phyloP scores from a whole-genome alignment of 306 rosid genomes.

The Vachellia collinsii region DNA sequence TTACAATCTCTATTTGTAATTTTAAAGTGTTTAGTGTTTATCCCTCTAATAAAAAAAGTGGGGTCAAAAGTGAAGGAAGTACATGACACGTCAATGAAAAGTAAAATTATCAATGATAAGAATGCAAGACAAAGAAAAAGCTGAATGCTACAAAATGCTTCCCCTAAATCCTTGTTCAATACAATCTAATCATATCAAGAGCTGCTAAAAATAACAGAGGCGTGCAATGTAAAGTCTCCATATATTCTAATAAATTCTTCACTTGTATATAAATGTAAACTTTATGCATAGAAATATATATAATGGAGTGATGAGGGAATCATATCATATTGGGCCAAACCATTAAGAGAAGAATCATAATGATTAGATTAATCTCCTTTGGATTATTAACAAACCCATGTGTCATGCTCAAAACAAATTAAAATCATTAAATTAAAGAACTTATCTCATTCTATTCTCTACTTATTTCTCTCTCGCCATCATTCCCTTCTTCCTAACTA shows the following conservation, averaged over 20 bases:
- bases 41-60: neutral
- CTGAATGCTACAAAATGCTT: neutral
- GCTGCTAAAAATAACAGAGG: neutral
- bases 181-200: neutral
- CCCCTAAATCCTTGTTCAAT: neutral
- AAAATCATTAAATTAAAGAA: neutral
- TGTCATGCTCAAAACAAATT: neutral
- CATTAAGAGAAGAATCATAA: neutral
- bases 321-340: neutral
- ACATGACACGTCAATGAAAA: neutral
- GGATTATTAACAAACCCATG: neutral
- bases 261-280: neutral
- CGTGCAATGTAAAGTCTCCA: neutral
- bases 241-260: too few species aligned
- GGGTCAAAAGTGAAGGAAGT: too few species aligned
- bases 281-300: neutral
- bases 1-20: too few species aligned
- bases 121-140: neutral
- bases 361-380: neutral
- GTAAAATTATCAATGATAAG: neutral
- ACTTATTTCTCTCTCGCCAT: neutral
- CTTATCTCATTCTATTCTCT: too few species aligned
- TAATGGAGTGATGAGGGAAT: neutral
- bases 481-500: neutral
- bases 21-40: too few species aligned